These are phyloP conservation scores for Panicum miliaceum DNA, from an alignment of 176 grass and related monocot genomes.

Conservation along the genomic window DNA sequence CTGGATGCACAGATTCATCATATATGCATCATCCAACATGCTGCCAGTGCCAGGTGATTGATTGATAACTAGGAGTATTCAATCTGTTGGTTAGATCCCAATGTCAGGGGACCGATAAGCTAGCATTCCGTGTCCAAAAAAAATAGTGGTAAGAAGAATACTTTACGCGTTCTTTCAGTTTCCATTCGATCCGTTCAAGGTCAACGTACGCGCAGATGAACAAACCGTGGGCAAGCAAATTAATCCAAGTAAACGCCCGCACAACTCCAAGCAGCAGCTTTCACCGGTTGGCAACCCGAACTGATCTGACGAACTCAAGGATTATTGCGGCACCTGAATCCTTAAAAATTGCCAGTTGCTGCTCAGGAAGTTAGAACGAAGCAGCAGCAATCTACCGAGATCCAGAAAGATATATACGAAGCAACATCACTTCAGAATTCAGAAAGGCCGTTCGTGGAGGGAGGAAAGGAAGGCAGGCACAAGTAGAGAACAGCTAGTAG, in stretches of 20 bases:
- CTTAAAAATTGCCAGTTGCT: not conserved
- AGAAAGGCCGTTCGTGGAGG: not conserved
- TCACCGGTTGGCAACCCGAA: not conserved
- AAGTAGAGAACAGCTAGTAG: not conserved
- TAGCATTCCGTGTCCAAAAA: not conserved
- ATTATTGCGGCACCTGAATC: not conserved
- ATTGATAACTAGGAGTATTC: not conserved
- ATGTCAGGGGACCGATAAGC: not conserved
- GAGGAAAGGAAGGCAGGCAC: not conserved
- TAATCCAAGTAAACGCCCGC: constrained; percentile 26
- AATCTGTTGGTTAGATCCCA: not conserved
- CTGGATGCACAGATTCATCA: too few species aligned
- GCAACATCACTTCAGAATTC: not conserved
- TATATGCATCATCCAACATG: not conserved
- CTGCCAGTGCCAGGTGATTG: not conserved
- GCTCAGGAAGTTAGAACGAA: too few species aligned
- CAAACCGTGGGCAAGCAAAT: not conserved
- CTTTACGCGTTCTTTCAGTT: not conserved
- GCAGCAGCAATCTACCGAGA: not conserved
- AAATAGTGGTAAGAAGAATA: not conserved
- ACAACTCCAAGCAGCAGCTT: not conserved
- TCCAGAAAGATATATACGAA: not conserved
- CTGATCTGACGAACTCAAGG: constrained; percentile 9
- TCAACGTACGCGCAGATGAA: not conserved
- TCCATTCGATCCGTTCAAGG: not conserved